These are phyloP conservation scores for Fusarium phyllophilum DNA, from an alignment of 2,329 filamentous ascomycete genomes.

Conservation along the genomic window DNA sequence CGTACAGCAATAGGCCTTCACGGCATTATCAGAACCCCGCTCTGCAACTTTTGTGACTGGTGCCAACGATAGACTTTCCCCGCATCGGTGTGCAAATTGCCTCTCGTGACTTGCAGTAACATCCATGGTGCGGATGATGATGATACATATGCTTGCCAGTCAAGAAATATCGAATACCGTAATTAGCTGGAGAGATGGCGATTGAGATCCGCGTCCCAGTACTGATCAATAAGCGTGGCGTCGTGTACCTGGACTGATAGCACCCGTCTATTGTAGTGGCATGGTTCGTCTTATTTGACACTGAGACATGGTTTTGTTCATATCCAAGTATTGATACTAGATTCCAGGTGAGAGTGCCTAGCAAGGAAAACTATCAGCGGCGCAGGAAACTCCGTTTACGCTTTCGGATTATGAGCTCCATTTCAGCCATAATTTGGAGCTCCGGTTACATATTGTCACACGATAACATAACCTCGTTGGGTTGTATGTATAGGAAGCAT, in stretches of 20 bases:
- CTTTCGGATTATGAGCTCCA: not conserved
- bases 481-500: not conserved
- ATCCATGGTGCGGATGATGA: slow-evolving; percentile 13
- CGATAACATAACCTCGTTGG: not conserved
- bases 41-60: slow-evolving; percentile 15
- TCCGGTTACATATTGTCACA: not conserved
- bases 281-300: slow-evolving; percentile 14
- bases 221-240: slow-evolving; percentile 6
- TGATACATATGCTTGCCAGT: slow-evolving; percentile 5
- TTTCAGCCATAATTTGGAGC: not conserved
- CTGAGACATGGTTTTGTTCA: slow-evolving; percentile 2
- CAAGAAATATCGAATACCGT: not conserved
- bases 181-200: slow-evolving; percentile 16
- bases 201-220: slow-evolving; percentile 28
- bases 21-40: slow-evolving; percentile 22
- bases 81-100: slow-evolving; percentile 23
- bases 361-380: not conserved
- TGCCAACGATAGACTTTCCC: slow-evolving; percentile 27
- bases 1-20: slow-evolving; percentile 12
- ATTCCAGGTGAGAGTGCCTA: not conserved
- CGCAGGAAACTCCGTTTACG: not conserved
- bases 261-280: not conserved
- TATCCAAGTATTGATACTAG: not conserved
- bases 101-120: slow-evolving; percentile 29
- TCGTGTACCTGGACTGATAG: slow-evolving; percentile 28